phyloP scores from a whole-genome alignment of 345 rosid species.

The Syzygium grande region DNA sequence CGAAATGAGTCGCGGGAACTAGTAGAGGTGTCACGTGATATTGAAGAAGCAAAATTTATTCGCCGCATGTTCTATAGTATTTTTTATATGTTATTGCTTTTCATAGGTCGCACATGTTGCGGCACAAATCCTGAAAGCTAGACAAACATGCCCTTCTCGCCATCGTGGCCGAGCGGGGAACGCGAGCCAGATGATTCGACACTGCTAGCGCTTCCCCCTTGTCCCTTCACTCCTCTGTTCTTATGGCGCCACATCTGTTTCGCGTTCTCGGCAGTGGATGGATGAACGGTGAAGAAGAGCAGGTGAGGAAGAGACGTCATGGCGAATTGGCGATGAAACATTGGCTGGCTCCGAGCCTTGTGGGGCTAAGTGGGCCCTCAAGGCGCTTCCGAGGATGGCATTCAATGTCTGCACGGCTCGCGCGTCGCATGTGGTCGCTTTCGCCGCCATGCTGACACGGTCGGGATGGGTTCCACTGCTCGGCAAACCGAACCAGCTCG shows the following conservation, averaged over 20 bases:
- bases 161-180: background rate
- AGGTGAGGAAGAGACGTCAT: background rate
- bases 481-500: background rate
- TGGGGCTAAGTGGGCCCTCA: too few relatives aligned
- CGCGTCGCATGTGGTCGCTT: background rate
- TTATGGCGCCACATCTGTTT: background rate
- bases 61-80: background rate
- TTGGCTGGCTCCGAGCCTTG: background rate
- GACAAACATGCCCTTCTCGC: background rate
- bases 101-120: background rate
- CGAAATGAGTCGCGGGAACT: too few relatives aligned
- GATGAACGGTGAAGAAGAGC: background rate
- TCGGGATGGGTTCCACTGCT: background rate
- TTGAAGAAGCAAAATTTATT: background rate
- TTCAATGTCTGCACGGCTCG: background rate
- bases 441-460: background rate
- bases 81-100: background rate
- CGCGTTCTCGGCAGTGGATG: background rate
- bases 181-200: background rate
- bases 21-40: background rate
- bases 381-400: background rate
- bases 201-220: background rate
- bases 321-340: background rate
- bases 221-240: too few relatives aligned
- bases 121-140: background rate